Conservation (phyloP, 1,139 yeast genomes). For the Suhomyces bribrorum region DNA sequence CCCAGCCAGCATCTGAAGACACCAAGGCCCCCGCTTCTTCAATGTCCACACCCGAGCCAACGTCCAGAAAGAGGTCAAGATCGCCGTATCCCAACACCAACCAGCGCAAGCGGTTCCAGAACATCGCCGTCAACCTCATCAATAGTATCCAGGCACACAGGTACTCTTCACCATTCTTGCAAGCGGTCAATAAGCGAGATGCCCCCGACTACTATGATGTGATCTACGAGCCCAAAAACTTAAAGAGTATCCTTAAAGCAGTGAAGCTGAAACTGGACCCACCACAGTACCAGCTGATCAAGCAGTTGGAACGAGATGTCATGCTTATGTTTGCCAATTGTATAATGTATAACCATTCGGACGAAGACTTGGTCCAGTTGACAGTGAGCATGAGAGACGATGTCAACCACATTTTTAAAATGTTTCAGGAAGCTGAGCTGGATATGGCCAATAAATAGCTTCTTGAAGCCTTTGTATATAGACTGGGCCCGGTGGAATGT, state of each 20-base stretch:
- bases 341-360: constrained; percentile 73
- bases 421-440: constrained; percentile 47
- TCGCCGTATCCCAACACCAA: constrained; percentile 32
- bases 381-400: constrained; percentile 69
- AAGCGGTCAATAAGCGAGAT: constrained; percentile 65
- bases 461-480: neutral
- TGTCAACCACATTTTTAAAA: constrained; percentile 48
- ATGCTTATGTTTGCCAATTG: constrained; percentile 83
- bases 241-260: constrained; percentile 59
- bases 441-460: constrained; percentile 10
- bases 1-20: neutral
- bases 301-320: constrained; percentile 66
- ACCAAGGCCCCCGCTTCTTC: neutral
- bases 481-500: neutral
- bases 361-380: constrained; percentile 61
- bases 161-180: constrained; percentile 71
- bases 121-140: constrained; percentile 58
- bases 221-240: constrained; percentile 65
- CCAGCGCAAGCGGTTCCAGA: constrained; percentile 52
- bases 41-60: constrained; percentile 7
- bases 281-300: constrained; percentile 52
- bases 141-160: constrained; percentile 69
- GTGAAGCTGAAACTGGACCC: constrained; percentile 49
- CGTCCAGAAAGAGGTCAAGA: constrained; percentile 22
- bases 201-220: constrained; percentile 70